Evolutionary conservation across 768 basidiomycete species (phyloP).

Genomic region (Imleria badia): DNA sequence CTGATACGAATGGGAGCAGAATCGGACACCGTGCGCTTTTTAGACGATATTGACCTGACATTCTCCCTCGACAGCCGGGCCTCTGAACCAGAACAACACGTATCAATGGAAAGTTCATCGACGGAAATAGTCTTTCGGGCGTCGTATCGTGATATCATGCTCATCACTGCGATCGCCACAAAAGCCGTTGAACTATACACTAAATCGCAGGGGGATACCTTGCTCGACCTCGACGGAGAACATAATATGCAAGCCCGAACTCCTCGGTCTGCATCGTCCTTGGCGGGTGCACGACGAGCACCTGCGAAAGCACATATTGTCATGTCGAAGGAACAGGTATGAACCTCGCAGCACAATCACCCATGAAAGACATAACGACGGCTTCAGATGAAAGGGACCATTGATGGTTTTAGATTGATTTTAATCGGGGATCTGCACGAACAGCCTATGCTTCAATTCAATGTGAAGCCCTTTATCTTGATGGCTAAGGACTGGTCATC

Average conservation of each 20-base stretch:
- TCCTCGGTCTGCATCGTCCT: constrained; percentile 3
- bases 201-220: constrained; percentile 34
- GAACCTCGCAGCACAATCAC: constrained; percentile 8
- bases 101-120: constrained; percentile 76
- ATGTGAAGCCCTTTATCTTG: constrained; percentile 79
- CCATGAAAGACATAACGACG: background rate
- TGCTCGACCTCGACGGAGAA: background rate
- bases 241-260: constrained; percentile 7
- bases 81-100: constrained; percentile 69
- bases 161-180: constrained; percentile 85
- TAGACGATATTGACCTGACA: constrained; percentile 90
- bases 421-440: constrained; percentile 95
- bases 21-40: constrained; percentile 82
- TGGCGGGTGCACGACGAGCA: constrained; percentile 10
- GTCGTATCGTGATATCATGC: constrained; percentile 91
- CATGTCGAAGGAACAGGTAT: constrained; percentile 82
- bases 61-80: constrained; percentile 83
- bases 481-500: constrained; percentile 93
- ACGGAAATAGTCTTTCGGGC: constrained; percentile 90
- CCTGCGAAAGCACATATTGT: constrained; percentile 44
- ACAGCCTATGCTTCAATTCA: constrained; percentile 89
- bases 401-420: constrained; percentile 91
- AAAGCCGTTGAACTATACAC: constrained; percentile 81
- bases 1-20: constrained; percentile 83
- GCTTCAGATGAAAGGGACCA: constrained; percentile 71